These are phyloP conservation scores for Neofusicoccum cordaticola DNA, from an alignment of 2,329 filamentous ascomycete genomes.

Conservation along the genomic window DNA sequence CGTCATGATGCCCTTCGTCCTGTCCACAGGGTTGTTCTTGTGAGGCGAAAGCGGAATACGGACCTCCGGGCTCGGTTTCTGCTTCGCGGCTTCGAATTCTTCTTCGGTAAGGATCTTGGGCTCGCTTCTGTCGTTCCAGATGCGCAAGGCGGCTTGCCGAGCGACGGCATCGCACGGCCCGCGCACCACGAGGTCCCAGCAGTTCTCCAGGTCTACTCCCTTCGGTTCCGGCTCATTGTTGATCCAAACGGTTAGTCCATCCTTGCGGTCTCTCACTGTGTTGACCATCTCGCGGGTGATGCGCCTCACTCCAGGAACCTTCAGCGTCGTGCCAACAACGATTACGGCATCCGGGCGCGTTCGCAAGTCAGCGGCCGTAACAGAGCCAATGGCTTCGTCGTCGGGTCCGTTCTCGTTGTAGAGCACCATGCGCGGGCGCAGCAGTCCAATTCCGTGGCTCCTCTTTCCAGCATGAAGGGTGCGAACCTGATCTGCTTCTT, in stretches of 20 bases:
- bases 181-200: constrained; percentile 87
- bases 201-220: constrained; percentile 81
- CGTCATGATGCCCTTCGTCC: constrained; percentile 33
- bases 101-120: constrained; percentile 36
- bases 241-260: constrained; percentile 90
- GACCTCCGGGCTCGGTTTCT: constrained; percentile 29
- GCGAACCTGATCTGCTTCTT: constrained; percentile 71
- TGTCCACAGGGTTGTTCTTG: constrained; percentile 15
- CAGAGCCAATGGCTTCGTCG: constrained; percentile 90
- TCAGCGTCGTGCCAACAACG: constrained; percentile 92
- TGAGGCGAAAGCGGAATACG: constrained; percentile 12
- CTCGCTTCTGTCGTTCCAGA: constrained; percentile 52
- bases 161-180: constrained; percentile 89
- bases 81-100: constrained; percentile 30
- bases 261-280: constrained; percentile 74
- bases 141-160: constrained; percentile 60
- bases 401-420: constrained; percentile 98
- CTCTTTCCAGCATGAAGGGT: constrained; percentile 76
- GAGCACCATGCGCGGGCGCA: constrained; percentile 89
- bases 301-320: constrained; percentile 86
- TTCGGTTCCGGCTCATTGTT: constrained; percentile 83
- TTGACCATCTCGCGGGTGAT: constrained; percentile 89
- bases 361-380: constrained; percentile 81
- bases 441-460: constrained; percentile 85
- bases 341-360: constrained; percentile 85